Base-by-base conservation (phyloP, 169 alveolate species). In the Plasmodium knowlesi region DNA sequence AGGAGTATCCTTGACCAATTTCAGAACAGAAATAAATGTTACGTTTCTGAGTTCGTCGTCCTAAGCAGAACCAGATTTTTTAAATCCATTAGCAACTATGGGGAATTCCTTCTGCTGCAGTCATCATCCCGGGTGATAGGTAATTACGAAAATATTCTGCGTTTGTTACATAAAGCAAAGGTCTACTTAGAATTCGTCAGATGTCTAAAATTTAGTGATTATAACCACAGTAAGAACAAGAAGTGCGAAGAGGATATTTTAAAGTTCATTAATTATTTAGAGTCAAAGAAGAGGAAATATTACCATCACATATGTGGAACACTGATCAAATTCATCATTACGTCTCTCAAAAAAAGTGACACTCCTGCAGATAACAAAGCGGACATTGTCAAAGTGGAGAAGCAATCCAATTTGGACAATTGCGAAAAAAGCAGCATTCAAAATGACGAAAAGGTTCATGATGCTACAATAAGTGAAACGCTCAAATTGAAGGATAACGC, bases 31-130 rank as follows among this genome's bases (percentile, higher is more conserved):
- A 82, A 82, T 61, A 91, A 80, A 81, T 67, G 32, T 34, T 57
- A 91, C 83, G 95, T 91, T 19, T 91, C 95, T 30, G 95, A 91
- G 78, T 91, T 91, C 39, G 92, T 82, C 74, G 95, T 91, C 74
- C 81, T 91, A 81, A 91, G 95, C 74, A 91, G 95, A 91, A 80
- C 92, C 34, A 67, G 95, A 16, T 91, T 91, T 82, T 80, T 91
- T 71, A 81, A 91, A 70, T 72, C 92, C 30, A 81, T 91, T 19
- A 82, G 92, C 84, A 91, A 71, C 80, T 28, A 80, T 91, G 95
- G 95, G 39, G 95, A 91, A 82, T 91, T 91, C 83, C 43, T 91
- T 8, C 57, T 91, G 67, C 57, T 91, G 80, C 92, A 91, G 32
- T 91, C 95, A 2, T 67, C 95, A 82, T 91, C 95, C n/a, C 73